Evolutionary conservation across 352 stramenopile species (phyloP).

Genomic region (Pythium monospermum): DNA sequence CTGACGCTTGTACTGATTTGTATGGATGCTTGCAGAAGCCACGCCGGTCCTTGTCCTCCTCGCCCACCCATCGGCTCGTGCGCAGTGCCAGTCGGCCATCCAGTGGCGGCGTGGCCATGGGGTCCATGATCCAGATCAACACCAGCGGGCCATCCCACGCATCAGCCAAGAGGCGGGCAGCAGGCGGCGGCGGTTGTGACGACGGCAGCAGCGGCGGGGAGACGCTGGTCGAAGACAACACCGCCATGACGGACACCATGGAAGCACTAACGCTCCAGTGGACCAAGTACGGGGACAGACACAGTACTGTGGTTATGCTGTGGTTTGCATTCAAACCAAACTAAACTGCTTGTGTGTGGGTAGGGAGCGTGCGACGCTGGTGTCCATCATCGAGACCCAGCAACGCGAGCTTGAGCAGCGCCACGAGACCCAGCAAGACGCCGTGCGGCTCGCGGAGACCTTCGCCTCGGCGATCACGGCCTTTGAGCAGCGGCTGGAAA

Average conservation of each 20-base stretch:
- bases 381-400: conserved; percentile 61
- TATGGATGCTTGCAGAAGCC: conserved; percentile 7
- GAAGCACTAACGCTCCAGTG: too few species aligned
- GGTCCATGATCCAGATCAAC: too few species aligned
- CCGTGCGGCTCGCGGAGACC: conserved; percentile 41
- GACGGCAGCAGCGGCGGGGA: too few species aligned
- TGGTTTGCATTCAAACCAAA: neutral
- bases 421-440: conserved; percentile 47
- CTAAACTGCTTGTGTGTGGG: neutral
- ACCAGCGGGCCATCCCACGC: neutral
- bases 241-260: too few species aligned
- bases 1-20: neutral
- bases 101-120: too few species aligned
- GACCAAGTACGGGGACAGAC: neutral
- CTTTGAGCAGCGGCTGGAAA: conserved; percentile 54
- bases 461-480: conserved; percentile 47
- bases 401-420: conserved; percentile 48
- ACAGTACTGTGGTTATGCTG: conserved; percentile 1
- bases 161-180: too few species aligned
- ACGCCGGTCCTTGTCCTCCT: conserved; percentile 15
- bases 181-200: too few species aligned
- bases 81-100: too few species aligned
- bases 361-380: conserved; percentile 49
- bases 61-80: conserved; percentile 8
- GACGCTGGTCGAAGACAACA: too few species aligned